These are phyloP conservation scores for Ilyonectria mors-panacis DNA, from an alignment of 2,329 filamentous ascomycete genomes.

Conservation along the genomic window DNA sequence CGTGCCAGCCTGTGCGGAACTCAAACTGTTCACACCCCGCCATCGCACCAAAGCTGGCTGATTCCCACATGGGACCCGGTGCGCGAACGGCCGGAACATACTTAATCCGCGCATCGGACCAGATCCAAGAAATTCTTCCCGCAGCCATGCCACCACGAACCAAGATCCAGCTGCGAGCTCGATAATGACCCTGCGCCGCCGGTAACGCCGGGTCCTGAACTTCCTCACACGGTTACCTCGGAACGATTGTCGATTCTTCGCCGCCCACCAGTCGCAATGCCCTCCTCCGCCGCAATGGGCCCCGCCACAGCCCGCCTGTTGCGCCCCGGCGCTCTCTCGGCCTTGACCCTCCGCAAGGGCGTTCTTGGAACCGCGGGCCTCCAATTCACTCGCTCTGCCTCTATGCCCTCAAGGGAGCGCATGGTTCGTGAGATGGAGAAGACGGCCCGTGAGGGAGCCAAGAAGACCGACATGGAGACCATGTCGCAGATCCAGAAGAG, in stretches of 20 bases:
- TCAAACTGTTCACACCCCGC: background rate
- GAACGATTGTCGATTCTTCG: background rate
- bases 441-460: constrained; percentile 38
- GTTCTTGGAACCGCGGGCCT: constrained; percentile 39
- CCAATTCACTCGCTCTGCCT: constrained; percentile 46
- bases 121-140: constrained; percentile 47
- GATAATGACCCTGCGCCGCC: constrained; percentile 46
- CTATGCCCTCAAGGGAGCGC: constrained; percentile 44
- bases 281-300: constrained; percentile 37
- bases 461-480: constrained; percentile 47
- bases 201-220: constrained; percentile 41
- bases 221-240: constrained; percentile 22
- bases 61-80: constrained; percentile 11
- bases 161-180: constrained; percentile 34
- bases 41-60: background rate
- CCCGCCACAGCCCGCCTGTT: constrained; percentile 33
- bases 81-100: constrained; percentile 28
- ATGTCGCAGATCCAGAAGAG: constrained; percentile 51
- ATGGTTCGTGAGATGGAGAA: constrained; percentile 51
- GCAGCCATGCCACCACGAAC: constrained; percentile 15
- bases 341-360: constrained; percentile 33
- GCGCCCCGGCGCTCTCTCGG: constrained; percentile 38
- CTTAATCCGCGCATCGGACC: constrained; percentile 44
- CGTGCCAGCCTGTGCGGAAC: constrained; percentile 30
- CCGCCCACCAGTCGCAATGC: constrained; percentile 31